A percentile compares a stretch with the other conserved stretches of the same genome.
These are phyloP conservation scores for Sonneratia caseolaris DNA, from an alignment of 345 rosid genomes.

Conservation along the genomic window DNA sequence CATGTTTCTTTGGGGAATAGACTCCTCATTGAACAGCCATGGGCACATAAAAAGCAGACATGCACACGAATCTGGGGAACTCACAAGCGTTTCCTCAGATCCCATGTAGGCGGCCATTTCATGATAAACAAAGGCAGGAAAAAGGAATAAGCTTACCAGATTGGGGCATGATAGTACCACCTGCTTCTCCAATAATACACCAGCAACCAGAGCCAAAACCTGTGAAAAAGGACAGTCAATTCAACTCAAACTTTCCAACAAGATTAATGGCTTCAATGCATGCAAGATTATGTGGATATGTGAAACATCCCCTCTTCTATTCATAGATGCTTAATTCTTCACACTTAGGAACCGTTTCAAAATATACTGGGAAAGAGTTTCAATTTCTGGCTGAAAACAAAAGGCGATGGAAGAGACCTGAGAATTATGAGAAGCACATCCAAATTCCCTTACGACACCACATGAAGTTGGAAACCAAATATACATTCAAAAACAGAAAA, in stretches of 20 bases:
- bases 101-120: background rate
- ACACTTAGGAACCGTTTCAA: background rate
- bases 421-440: background rate
- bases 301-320: background rate
- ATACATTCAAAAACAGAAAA: background rate
- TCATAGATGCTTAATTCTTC: background rate
- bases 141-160: conserved; percentile 49
- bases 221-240: conserved; percentile 15
- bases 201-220: conserved; percentile 77
- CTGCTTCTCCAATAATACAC: conserved; percentile 87
- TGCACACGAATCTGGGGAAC: background rate
- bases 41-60: background rate
- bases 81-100: background rate
- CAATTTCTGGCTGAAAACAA: background rate
- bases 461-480: background rate
- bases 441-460: background rate
- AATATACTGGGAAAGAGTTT: background rate
- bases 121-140: background rate
- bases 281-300: background rate
- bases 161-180: conserved; percentile 73
- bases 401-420: background rate
- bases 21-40: background rate
- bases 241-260: conserved; percentile 1
- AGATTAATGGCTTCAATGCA: background rate
- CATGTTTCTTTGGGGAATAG: background rate